phyloP scores from a whole-genome alignment of 805 yeast species.

The Vanderwaltozyma tropicalis region DNA sequence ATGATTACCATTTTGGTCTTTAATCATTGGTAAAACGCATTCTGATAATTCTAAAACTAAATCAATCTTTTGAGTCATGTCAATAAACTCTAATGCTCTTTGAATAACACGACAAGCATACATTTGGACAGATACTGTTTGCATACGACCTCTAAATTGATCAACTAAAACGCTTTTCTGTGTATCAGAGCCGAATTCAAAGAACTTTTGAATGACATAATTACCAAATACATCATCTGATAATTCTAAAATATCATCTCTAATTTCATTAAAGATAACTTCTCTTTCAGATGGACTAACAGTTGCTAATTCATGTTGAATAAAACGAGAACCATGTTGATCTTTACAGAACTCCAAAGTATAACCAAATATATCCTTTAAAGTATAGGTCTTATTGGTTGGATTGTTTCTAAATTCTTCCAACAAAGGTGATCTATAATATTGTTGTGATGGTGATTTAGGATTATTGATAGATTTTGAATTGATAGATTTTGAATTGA shows the following conservation, averaged over 20 bases:
- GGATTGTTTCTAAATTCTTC: conserved; percentile 68
- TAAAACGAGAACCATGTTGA: conserved; percentile 94
- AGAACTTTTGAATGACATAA: conserved; percentile 88
- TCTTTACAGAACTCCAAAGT: conserved; percentile 88
- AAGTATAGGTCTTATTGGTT: conserved; percentile 37
- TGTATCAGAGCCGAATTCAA: conserved; percentile 66
- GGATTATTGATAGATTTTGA: conserved; percentile 9
- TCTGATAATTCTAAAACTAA: conserved; percentile 62
- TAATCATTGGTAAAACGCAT: conserved; percentile 57
- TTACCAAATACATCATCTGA: conserved; percentile 98
- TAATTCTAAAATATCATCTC: conserved; percentile 61
- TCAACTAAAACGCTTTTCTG: conserved; percentile 63
- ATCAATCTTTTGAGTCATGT: conserved; percentile 50
- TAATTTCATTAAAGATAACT: conserved; percentile 71
- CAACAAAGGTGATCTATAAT: conserved; percentile 64
- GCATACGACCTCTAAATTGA: conserved; percentile 48
- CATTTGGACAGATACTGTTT: conserved; percentile 79
- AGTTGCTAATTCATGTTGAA: conserved; percentile 72
- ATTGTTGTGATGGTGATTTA: conserved; percentile 30
- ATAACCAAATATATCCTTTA: conserved; percentile 74
- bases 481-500: background rate
- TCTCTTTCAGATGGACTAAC: conserved; percentile 66
- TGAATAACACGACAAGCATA: conserved; percentile 97
- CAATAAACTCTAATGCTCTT: conserved; percentile 72
- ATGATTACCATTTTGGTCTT: conserved; percentile 96